Evolutionary conservation across 2,329 filamentous ascomycete species (phyloP).

Genomic region (Penicillium sp.): DNA sequence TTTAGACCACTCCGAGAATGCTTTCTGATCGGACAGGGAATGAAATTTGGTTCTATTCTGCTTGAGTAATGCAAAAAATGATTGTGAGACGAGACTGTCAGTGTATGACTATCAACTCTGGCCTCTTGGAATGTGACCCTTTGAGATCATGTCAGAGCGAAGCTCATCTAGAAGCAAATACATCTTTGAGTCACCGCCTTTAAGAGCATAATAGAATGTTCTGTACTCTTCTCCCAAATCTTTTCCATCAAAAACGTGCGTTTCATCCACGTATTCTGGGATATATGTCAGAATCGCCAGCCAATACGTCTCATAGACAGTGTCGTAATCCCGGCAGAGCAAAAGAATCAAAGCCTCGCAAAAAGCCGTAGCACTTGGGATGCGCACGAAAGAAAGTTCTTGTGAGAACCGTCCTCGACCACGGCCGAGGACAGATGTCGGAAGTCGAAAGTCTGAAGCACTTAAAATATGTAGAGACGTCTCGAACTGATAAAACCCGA

Average conservation of each 20-base stretch:
- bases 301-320: slow-evolving; percentile 12
- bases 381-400: slow-evolving; percentile 7
- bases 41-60: background rate
- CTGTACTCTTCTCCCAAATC: slow-evolving; percentile 10
- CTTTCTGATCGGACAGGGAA: background rate
- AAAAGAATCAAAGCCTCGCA: slow-evolving; percentile 18
- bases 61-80: background rate
- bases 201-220: slow-evolving; percentile 14
- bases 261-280: slow-evolving; percentile 17
- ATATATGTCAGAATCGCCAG: slow-evolving; percentile 19
- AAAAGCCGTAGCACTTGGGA: slow-evolving; percentile 13
- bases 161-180: slow-evolving; percentile 14
- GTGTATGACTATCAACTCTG: background rate
- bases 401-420: slow-evolving; percentile 12
- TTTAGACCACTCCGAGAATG: background rate
- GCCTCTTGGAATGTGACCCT: background rate
- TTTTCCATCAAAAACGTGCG: slow-evolving; percentile 13
- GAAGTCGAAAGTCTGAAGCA: slow-evolving; percentile 11
- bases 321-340: slow-evolving; percentile 16
- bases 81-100: background rate
- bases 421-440: background rate
- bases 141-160: slow-evolving; percentile 6
- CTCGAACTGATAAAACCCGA: slow-evolving; percentile 8
- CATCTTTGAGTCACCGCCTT: slow-evolving; percentile 13
- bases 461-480: slow-evolving; percentile 7